Evolutionary conservation across 2,329 filamentous ascomycete species (phyloP), one percentile per base, ranked within the genome.

Genomic region (Ophiocordyceps australis): DNA sequence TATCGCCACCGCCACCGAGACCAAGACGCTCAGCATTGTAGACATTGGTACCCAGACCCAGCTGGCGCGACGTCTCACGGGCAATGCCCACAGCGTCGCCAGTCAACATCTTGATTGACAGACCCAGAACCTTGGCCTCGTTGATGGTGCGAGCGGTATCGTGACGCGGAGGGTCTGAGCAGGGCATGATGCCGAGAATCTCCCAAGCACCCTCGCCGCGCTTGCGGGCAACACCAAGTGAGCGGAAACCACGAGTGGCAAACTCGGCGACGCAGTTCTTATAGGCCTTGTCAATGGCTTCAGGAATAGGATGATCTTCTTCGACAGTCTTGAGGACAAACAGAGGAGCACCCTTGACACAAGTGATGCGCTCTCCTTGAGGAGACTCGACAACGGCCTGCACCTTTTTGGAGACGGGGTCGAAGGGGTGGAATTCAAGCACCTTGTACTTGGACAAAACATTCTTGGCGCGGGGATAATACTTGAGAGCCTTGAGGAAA

Each of bases 81-180:
- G 82, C 82, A 50, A 92, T 92, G 53, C 81, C 83, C 47, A 92
- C 82, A 38, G 83, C 81, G 49, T 92, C 82, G 66, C 82, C 82
- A 56, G 83, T 92, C 58, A 92, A 69, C 81, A 92, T 92, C 67
- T 92, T 92, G 57, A 92, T 83, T 39, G 77, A 83, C 33, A 92
- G 64, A 62, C 82, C 82, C 31, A 92, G 71, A 35, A 62, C 66
- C 65, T 89, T 86, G 45, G 82, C 82, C 55, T 92, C 82, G 51
- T 79, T 76, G 57, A 92, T 79, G 33, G 83, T 92, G 51, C 80
- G 79, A 42, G 74, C 80, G 40, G 83, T 92, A 46, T 92, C 82
- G 59, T 91, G 74, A 46, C 83, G 79, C 39, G 82, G 82, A 41
- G 83, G 83, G 51, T 92, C 82, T 42, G 75, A 81, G 66, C 82